Evolutionary conservation across 1,284 basidiomycete genomes (phyloP).

Genomic region (Trichosporon sp.): DNA sequence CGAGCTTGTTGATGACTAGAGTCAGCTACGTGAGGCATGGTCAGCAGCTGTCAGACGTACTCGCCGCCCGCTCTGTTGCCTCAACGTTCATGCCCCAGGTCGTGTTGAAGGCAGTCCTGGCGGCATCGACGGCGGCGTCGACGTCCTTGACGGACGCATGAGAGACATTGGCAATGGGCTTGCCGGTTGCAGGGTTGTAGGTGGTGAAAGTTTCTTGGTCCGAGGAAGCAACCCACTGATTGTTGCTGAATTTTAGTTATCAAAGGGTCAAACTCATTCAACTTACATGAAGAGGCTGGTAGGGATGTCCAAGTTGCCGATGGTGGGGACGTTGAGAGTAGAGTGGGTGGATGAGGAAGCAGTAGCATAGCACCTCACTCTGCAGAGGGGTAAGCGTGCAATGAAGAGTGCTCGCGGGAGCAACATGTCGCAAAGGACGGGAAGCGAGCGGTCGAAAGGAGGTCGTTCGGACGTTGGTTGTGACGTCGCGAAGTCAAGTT

Average conservation of each 20-base stretch:
- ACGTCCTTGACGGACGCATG: constrained; percentile 58
- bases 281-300: constrained; percentile 75
- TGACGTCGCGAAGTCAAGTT: background rate
- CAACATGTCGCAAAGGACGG: background rate
- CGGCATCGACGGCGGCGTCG: constrained; percentile 73
- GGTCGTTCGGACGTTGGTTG: no score
- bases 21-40: background rate
- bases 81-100: constrained; percentile 86
- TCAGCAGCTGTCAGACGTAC: constrained; percentile 26
- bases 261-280: background rate
- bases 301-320: constrained; percentile 56
- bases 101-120: constrained; percentile 71
- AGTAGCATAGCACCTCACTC: background rate
- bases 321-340: constrained; percentile 20
- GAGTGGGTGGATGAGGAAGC: background rate
- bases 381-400: background rate
- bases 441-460: no score
- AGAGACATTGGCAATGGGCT: constrained; percentile 40
- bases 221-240: constrained; percentile 31
- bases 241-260: constrained; percentile 25
- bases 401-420: background rate
- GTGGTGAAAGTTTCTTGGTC: constrained; percentile 28
- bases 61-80: constrained; percentile 67
- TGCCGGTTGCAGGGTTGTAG: constrained; percentile 54
- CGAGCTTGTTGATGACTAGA: constrained; percentile 68